phyloP scores from a whole-genome alignment of 768 basidiomycete genomes.

The Boletus rubescentipes region DNA sequence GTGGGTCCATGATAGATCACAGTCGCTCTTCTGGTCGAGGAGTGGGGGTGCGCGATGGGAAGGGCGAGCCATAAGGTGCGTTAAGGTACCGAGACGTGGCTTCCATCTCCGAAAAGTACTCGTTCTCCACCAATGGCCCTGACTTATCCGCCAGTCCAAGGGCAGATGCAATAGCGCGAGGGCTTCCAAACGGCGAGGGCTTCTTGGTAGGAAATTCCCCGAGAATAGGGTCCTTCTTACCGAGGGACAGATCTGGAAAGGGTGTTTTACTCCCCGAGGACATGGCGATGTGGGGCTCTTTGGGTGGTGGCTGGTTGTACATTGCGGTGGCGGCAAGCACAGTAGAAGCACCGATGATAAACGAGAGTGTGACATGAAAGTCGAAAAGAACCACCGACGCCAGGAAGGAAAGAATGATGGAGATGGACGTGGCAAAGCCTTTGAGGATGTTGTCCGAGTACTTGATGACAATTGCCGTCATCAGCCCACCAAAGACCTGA shows the following conservation, averaged over 20 bases:
- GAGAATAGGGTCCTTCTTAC: conserved; percentile 55
- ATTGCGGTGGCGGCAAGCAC: conserved; percentile 91
- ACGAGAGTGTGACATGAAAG: conserved; percentile 83
- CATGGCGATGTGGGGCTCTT: conserved; percentile 34
- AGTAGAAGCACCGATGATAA: conserved; percentile 81
- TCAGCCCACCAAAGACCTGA: conserved; percentile 89
- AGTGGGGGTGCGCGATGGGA: conserved; percentile 49
- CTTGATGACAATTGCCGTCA: conserved; percentile 96
- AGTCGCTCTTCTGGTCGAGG: conserved; percentile 36
- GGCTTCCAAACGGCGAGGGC: conserved; percentile 49
- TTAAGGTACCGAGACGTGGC: conserved; percentile 46
- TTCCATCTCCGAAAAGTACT: conserved; percentile 40
- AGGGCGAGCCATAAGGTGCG: conserved; percentile 51
- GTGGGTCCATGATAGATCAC: conserved; percentile 21
- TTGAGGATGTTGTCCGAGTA: conserved; percentile 95
- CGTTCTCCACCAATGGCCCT: conserved; percentile 25
- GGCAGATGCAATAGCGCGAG: conserved; percentile 49
- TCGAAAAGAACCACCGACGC: conserved; percentile 90
- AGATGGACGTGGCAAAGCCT: conserved; percentile 95
- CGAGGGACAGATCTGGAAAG: conserved; percentile 45
- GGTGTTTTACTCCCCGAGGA: conserved; percentile 37
- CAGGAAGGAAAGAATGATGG: conserved; percentile 93
- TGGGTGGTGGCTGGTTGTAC: conserved; percentile 76
- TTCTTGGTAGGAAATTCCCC: conserved; percentile 54
- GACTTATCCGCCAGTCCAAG: conserved; percentile 41